Evolutionary conservation across 2,329 filamentous ascomycete species (phyloP), one percentile per base, ranked within the genome.

Genomic region (Cercospora zeae-maydis): DNA sequence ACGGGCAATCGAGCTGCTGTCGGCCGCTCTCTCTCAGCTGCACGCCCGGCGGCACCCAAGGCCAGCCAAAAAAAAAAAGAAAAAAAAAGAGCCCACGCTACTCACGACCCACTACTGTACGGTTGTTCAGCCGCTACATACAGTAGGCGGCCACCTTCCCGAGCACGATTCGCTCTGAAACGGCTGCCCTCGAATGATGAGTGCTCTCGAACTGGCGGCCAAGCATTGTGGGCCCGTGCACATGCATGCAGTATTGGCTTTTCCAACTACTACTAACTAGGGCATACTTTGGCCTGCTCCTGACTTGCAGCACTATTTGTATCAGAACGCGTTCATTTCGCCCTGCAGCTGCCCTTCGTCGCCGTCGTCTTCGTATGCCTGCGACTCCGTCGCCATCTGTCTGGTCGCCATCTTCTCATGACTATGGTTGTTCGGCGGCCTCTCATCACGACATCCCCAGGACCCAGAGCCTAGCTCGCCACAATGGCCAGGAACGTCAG

Each of bases 111-210:
- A 58, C 24, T 27, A 58, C 24, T 27, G 45, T 58, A 47, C 52
- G 57, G 57, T 42, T 36, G 33, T 37, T 11, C 42, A 31, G 57
- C 57, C 24, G 24, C 24, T 27, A 27, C 3, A 3, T 27, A 27
- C 6, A 27, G 3, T 59, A 59, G 57, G 31, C 31, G 8, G 30
- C 31, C 39, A 27, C 10, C 11, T 52, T 45, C 45, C 42, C 57
- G 51, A n/a, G 45, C 57, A 34, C 57, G 57, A 59, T 59, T 59
- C 57, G 57, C 31, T 34, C 34, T 59, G 57, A 59, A 59, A 59
- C 57, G 42, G 42, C 42, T 59, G 39, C 57, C 36, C 27, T n/a
- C 57, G 52, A 27, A 27, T 27, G 42, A 59, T 37, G 42, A 59
- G 42, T 16, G 19, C 33, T 52, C 42, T 37, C 57, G 57, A 59